These are phyloP conservation scores for Nothophoma quercina DNA, from an alignment of 2,329 filamentous ascomycete species.

Conservation along the genomic window DNA sequence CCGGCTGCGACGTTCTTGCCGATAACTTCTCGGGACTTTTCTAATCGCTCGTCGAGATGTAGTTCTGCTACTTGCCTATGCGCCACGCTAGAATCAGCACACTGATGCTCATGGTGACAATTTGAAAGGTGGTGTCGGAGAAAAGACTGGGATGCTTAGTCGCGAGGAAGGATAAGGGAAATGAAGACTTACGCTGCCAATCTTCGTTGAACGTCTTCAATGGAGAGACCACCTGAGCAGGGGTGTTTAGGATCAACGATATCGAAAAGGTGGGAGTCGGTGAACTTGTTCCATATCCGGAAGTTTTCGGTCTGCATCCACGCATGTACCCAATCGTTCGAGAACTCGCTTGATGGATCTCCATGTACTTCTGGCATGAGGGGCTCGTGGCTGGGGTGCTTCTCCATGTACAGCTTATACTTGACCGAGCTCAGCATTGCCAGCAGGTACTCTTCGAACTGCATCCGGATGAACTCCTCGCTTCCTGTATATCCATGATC, in stretches of 20 bases:
- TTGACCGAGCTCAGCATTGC: slow-evolving; percentile 88
- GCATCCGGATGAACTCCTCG: slow-evolving; percentile 95
- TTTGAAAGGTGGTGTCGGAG: slow-evolving; percentile 39
- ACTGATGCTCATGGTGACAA: slow-evolving; percentile 39
- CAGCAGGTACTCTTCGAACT: slow-evolving; percentile 96
- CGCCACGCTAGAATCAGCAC: slow-evolving; percentile 49
- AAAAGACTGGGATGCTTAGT: slow-evolving; percentile 44
- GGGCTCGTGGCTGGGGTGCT: slow-evolving; percentile 62
- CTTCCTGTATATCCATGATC: slow-evolving; percentile 94
- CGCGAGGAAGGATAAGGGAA: slow-evolving; percentile 24
- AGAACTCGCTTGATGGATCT: slow-evolving; percentile 86
- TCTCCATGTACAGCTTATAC: slow-evolving; percentile 69
- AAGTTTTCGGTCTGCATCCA: slow-evolving; percentile 93
- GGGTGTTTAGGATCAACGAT: slow-evolving; percentile 93
- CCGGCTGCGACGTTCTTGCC: slow-evolving; percentile 90
- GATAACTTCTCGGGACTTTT: slow-evolving; percentile 81
- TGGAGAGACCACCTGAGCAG: slow-evolving; percentile 87
- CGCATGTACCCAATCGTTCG: slow-evolving; percentile 81
- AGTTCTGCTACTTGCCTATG: slow-evolving; percentile 82
- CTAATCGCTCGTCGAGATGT: slow-evolving; percentile 89
- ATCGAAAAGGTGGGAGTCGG: slow-evolving; percentile 88
- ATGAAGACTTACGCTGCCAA: slow-evolving; percentile 68
- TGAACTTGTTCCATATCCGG: slow-evolving; percentile 77
- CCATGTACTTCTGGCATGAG: slow-evolving; percentile 73
- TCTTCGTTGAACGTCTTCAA: slow-evolving; percentile 92